phyloP scores from a whole-genome alignment of 805 yeast genomes.

The Nakazawaea molendinolei region DNA sequence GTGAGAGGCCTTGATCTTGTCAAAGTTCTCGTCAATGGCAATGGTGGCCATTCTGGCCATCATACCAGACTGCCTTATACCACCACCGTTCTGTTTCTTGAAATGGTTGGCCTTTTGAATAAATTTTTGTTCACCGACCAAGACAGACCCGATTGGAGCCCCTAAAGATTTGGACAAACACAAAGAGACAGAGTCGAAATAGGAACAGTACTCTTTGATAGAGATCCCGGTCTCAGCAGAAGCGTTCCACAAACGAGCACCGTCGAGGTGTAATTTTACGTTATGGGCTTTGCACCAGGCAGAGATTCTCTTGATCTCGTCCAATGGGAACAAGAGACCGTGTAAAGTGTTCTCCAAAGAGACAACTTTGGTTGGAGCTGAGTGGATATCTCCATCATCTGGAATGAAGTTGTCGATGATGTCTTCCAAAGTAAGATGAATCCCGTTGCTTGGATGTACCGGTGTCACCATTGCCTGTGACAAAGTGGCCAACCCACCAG shows the following conservation, averaged over 20 bases:
- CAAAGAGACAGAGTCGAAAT: constrained; percentile 84
- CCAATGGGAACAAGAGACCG: constrained; percentile 75
- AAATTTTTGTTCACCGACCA: constrained; percentile 59
- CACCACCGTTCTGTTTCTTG: constrained; percentile 91
- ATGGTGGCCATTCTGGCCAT: constrained; percentile 73
- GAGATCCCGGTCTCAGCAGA: constrained; percentile 64
- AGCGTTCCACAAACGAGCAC: constrained; percentile 96
- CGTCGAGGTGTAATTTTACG: constrained; percentile 76
- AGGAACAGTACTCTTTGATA: constrained; percentile 60
- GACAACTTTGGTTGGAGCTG: constrained; percentile 80
- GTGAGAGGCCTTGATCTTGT: constrained; percentile 45
- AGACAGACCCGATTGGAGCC: constrained; percentile 87
- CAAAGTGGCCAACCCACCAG: constrained; percentile 84
- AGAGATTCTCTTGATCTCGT: constrained; percentile 66
- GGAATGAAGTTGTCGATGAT: constrained; percentile 52
- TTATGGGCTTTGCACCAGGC: constrained; percentile 57
- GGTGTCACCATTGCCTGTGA: constrained; percentile 91
- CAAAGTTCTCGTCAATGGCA: constrained; percentile 70
- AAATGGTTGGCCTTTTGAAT: constrained; percentile 75
- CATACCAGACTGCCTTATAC: constrained; percentile 83
- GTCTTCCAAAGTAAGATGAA: constrained; percentile 75
- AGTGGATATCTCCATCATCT: constrained; percentile 79
- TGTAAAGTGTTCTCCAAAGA: constrained; percentile 85
- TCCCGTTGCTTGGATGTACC: constrained; percentile 70
- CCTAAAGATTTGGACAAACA: constrained; percentile 88